phyloP scores from a whole-genome alignment of 257 asterid genomes.

The Solanum dulcamara region DNA sequence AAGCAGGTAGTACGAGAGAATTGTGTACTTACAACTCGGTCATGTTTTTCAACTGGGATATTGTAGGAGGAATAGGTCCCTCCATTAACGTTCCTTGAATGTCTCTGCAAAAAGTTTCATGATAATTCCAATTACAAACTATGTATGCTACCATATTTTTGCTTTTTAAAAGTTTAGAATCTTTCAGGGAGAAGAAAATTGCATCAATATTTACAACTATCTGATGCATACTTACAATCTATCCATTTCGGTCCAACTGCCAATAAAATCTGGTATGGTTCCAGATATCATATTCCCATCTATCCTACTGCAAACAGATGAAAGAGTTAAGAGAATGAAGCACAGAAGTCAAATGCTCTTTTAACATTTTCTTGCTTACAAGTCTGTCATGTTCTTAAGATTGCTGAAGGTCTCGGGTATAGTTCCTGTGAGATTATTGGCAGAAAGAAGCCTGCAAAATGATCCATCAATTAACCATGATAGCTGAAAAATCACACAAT shows the following conservation, averaged over 20 bases:
- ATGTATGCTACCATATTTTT: background rate
- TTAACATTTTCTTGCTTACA: constrained; percentile 44
- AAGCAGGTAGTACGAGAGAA: background rate
- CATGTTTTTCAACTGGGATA: constrained; percentile 43
- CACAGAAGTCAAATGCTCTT: background rate
- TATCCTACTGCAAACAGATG: constrained; percentile 62
- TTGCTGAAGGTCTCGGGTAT: constrained; percentile 51
- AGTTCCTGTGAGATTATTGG: constrained; percentile 64
- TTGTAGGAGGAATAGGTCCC: constrained; percentile 60
- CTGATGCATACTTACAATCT: constrained; percentile 45
- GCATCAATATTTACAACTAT: background rate
- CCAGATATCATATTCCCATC: constrained; percentile 64
- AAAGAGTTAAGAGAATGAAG: background rate
- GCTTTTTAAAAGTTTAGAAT: background rate
- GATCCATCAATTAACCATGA: background rate
- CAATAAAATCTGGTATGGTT: constrained; percentile 63
- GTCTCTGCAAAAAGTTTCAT: constrained; percentile 37
- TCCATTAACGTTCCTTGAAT: constrained; percentile 72
- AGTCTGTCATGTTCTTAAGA: constrained; percentile 58
- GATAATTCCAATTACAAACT: background rate
- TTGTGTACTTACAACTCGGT: constrained; percentile 34
- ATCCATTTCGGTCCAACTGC: constrained; percentile 47
- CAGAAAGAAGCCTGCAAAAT: constrained; percentile 62
- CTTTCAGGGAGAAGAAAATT: background rate
- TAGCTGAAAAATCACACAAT: background rate